These are phyloP conservation scores for Fusarium ambrosium DNA, from an alignment of 2,329 filamentous ascomycete genomes.

Conservation along the genomic window DNA sequence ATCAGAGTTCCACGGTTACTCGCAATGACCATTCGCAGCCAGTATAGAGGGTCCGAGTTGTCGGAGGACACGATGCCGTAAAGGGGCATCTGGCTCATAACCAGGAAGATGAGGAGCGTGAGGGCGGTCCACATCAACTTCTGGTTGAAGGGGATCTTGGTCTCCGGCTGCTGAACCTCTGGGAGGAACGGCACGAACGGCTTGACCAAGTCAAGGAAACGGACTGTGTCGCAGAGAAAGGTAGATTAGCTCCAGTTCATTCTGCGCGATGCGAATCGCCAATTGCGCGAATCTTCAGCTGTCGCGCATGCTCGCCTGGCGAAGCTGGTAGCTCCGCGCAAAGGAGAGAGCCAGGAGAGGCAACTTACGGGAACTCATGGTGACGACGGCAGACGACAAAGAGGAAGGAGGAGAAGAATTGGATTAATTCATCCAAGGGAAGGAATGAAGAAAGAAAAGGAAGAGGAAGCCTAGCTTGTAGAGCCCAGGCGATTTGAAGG, in stretches of 20 bases:
- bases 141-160: constrained; percentile 99
- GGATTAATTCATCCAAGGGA: constrained; percentile 57
- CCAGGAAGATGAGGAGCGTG: constrained; percentile 97
- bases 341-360: constrained; percentile 21
- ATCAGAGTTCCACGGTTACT: constrained; percentile 97
- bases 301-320: constrained; percentile 34
- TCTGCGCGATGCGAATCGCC: constrained; percentile 25
- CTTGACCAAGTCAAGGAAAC: constrained; percentile 99
- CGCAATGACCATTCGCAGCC: constrained; percentile 99
- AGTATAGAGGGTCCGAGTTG: constrained; percentile 98
- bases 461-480: constrained; percentile 54
- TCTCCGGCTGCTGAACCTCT: constrained; percentile 98
- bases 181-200: constrained; percentile 99
- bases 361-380: constrained; percentile 69
- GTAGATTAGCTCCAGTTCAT: constrained; percentile 46
- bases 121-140: constrained; percentile 96
- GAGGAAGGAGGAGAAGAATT: constrained; percentile 54
- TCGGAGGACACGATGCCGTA: constrained; percentile 99
- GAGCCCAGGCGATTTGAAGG: constrained; percentile 53
- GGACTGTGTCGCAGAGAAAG: constrained; percentile 71
- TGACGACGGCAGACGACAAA: constrained; percentile 56
- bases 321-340: constrained; percentile 34
- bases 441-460: constrained; percentile 49
- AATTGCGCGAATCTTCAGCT: constrained; percentile 45
- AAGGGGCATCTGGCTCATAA: constrained; percentile 99